A percentile compares a stretch with the other conserved stretches of the same genome.
These are phyloP conservation scores for Fusarium torreyae DNA, from an alignment of 2,329 filamentous ascomycete genomes.

Conservation along the genomic window DNA sequence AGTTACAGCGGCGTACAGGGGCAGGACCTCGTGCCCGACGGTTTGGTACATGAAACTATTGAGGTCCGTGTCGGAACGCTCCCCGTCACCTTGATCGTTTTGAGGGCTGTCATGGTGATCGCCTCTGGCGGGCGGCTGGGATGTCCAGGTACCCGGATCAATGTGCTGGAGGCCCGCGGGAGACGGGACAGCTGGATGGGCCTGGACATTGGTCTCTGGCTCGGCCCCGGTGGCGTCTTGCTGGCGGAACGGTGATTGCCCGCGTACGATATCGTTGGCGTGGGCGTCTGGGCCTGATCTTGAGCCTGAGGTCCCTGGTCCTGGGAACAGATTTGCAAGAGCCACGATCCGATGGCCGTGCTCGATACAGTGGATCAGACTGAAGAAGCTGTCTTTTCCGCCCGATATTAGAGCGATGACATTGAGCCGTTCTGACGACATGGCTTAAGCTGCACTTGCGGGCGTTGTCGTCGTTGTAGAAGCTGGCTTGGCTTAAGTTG, in stretches of 20 bases:
- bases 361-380: conserved; percentile 87
- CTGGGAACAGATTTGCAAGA: conserved; percentile 85
- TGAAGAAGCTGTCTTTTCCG: conserved; percentile 97
- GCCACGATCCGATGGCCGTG: conserved; percentile 90
- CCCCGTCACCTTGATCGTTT: conserved; percentile 20
- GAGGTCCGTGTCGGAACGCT: conserved; percentile 67
- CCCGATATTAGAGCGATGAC: conserved; percentile 96
- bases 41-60: conserved; percentile 99
- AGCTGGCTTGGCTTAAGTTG: background rate
- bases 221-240: conserved; percentile 33
- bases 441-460: conserved; percentile 44
- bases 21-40: conserved; percentile 88
- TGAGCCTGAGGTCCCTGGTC: conserved; percentile 28
- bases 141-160: conserved; percentile 42
- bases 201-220: conserved; percentile 13
- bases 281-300: conserved; percentile 15
- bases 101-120: conserved; percentile 19
- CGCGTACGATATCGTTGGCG: conserved; percentile 18
- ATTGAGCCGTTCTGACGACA: conserved; percentile 69
- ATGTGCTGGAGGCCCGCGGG: conserved; percentile 44
- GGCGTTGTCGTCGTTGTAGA: conserved; percentile 11
- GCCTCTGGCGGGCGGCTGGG: conserved; percentile 19
- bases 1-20: conserved; percentile 85
- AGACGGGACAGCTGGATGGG: conserved; percentile 22
- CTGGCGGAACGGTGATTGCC: conserved; percentile 25